phyloP scores from a whole-genome alignment of 176 grass and related monocot species.

The Zea luxurians region DNA sequence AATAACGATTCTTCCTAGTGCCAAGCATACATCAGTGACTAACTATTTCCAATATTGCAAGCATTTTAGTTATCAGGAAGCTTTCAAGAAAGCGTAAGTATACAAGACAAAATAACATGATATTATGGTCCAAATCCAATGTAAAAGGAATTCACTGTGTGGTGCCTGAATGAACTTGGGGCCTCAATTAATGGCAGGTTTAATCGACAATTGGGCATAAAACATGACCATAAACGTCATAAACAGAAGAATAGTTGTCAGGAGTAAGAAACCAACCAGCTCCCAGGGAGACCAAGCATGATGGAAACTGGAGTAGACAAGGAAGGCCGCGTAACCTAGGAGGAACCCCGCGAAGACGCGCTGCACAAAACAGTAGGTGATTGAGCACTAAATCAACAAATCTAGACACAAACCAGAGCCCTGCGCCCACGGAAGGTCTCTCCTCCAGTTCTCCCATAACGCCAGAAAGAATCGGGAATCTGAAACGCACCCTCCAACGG shows the following conservation, averaged over 20 bases:
- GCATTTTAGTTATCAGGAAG: background rate
- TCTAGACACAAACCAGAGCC: background rate
- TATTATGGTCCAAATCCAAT: background rate
- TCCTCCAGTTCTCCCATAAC: background rate
- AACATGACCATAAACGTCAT: conserved; percentile 4
- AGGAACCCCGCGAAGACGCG: conserved; percentile 66
- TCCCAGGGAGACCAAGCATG: conserved; percentile 90
- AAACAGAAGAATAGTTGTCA: background rate
- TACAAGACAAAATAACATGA: background rate
- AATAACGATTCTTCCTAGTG: background rate
- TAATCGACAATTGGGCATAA: conserved; percentile 2
- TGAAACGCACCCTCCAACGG: conserved; percentile 64
- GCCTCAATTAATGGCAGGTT: background rate
- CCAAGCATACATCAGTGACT: background rate
- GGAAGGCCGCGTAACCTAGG: conserved; percentile 60
- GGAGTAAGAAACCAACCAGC: conserved; percentile 51
- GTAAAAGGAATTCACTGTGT: background rate
- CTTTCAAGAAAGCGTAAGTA: background rate
- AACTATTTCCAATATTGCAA: background rate
- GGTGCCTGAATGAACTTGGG: background rate
- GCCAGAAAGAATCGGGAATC: conserved; percentile 12
- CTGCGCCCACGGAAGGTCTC: background rate
- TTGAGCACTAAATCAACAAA: conserved; percentile 10
- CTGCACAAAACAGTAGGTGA: conserved; percentile 47
- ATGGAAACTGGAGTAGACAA: conserved; percentile 74